Base-by-base conservation (phyloP, 2,329 filamentous ascomycete genomes). In the Phialemoniopsis sp. region DNA sequence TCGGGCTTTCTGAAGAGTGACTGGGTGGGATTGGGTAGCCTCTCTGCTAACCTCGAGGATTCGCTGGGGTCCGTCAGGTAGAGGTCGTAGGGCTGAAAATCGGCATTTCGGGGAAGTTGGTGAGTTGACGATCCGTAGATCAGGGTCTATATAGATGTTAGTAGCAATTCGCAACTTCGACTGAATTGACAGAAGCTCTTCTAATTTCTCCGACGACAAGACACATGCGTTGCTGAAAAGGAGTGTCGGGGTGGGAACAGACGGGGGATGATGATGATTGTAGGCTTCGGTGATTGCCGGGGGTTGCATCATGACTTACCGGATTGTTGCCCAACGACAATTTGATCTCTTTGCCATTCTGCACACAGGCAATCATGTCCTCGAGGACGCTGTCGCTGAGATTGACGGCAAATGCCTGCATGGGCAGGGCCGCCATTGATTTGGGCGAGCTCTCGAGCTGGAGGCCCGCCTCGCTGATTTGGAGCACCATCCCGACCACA, bases 291-390 rank as follows among this genome's bases (percentile, higher is more conserved):
- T 6, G 21, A 6, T 26, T 10, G 21, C 21, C 21, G 21, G 6
- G n/a, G 6, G 21, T 26, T 26, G 21, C 6, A 26, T 26, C 21
- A 26, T 46, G 44, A 70, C 79, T 70, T 76, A 84, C 80, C 29
- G 79, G 79, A 50, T 61, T 68, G 51, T 64, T 67, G 31, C 80
- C 80, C 45, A 84, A 58, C 5, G 73, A 70, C 50, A 84, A 63
- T 51, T 77, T 67, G 38, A 83, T 68, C 34, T 70, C 64, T 40
- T 76, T 68, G 37, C 76, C 77, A 62, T 71, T 68, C 51, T 73
- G 72, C 30, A 76, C 69, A 51, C 73, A 77, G 56, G 68, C 68
- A 48, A 84, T 80, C 72, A 84, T 76, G 45, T 77, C 69, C 55
- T 80, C 75, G 50, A 84, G 73, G 37, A 79, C 66, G 54, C 64